phyloP scores from a whole-genome alignment of 2,329 filamentous ascomycete genomes.

The Penicillium oxalicum region DNA sequence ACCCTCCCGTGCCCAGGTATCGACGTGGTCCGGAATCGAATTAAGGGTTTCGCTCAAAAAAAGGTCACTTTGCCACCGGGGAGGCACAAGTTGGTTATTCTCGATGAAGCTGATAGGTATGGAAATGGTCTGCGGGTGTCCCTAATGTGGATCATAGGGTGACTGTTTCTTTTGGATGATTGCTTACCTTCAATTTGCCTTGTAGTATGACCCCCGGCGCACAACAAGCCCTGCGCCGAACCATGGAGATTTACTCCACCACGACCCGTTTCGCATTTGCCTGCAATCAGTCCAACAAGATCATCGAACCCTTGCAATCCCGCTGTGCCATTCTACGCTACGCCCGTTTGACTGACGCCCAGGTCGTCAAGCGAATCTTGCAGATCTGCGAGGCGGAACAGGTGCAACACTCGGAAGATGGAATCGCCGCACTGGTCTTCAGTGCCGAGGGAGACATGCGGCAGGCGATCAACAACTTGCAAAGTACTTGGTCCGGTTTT shows the following conservation, averaged over 20 bases:
- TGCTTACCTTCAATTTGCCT: background rate
- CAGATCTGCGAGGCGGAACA: constrained; percentile 92
- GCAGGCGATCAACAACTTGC: constrained; percentile 96
- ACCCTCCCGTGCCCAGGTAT: constrained; percentile 56
- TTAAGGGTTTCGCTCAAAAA: constrained; percentile 98
- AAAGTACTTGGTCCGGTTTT: constrained; percentile 88
- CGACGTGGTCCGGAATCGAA: constrained; percentile 92
- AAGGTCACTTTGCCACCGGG: constrained; percentile 91
- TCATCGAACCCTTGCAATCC: constrained; percentile 97
- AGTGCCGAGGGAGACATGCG: constrained; percentile 97
- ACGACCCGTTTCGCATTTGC: constrained; percentile 97
- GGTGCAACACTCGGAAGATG: constrained; percentile 86
- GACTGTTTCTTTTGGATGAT: too few relatives aligned
- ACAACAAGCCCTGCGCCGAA: constrained; percentile 87
- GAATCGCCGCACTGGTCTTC: constrained; percentile 91
- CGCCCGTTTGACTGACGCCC: constrained; percentile 81
- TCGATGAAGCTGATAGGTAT: constrained; percentile 88
- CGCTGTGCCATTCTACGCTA: constrained; percentile 94
- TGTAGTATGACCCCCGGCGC: constrained; percentile 85
- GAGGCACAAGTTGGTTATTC: constrained; percentile 91
- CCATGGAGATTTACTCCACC: constrained; percentile 97
- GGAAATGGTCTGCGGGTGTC: background rate
- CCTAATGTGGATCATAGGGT: too few relatives aligned
- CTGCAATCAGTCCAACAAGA: constrained; percentile 98
- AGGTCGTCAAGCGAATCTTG: constrained; percentile 82